phyloP scores from a whole-genome alignment of 352 stramenopile genomes.

The Globisporangium emineosum region DNA sequence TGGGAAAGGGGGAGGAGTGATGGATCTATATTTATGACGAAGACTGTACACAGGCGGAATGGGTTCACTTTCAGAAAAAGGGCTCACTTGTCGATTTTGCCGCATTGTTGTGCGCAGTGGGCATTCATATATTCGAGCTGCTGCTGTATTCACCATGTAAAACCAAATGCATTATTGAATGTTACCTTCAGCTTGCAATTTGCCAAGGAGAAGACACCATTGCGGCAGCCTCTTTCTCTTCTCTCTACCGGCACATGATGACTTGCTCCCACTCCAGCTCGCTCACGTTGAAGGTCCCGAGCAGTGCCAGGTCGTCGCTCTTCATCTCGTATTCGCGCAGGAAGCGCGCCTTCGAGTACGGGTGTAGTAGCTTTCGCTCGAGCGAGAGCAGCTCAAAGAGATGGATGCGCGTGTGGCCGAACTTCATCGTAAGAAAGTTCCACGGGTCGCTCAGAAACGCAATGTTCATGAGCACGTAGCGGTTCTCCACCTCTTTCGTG shows the following conservation, averaged over 20 bases:
- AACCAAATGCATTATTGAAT: no score
- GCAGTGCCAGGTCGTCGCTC: constrained; percentile 35
- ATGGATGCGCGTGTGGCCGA: constrained; percentile 46
- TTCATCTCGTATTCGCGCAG: constrained; percentile 47
- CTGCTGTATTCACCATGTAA: no score
- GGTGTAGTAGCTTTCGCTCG: constrained; percentile 44
- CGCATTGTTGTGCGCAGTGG: background rate
- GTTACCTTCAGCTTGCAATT: no score
- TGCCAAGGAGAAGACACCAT: no score
- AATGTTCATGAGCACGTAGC: constrained; percentile 57
- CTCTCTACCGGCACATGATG: constrained; percentile 37
- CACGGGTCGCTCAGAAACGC: constrained; percentile 53
- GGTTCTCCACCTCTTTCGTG: constrained; percentile 20
- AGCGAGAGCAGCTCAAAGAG: constrained; percentile 24
- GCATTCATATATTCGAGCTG: no score
- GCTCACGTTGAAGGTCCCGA: constrained; percentile 44
- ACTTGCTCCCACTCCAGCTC: constrained; percentile 49
- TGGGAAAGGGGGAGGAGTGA: background rate
- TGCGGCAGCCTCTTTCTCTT: background rate
- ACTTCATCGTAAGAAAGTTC: constrained; percentile 48
- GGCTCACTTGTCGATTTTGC: no score
- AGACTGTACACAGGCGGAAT: background rate
- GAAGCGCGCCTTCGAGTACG: constrained; percentile 46
- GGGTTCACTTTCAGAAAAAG: constrained; percentile 2
- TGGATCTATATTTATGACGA: background rate